Evolutionary conservation across 345 rosid genomes (phyloP).

Genomic region (Raphanus raphanistrum): DNA sequence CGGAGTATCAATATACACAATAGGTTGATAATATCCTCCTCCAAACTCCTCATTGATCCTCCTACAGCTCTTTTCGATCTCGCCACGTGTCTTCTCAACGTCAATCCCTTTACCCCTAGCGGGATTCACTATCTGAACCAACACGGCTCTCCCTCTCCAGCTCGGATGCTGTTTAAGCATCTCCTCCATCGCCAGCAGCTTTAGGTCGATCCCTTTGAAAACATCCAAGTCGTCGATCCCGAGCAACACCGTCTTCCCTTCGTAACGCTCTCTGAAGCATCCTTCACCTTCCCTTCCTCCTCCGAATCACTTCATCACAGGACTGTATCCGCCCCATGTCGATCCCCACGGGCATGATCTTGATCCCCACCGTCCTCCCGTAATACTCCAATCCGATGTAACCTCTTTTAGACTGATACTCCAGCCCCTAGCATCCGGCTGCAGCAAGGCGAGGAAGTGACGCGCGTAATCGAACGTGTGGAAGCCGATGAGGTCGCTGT

Average conservation of each 20-base stretch:
- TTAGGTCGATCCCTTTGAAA: not conserved
- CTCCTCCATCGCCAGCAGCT: not conserved
- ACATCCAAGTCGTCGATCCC: not conserved
- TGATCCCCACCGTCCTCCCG: not conserved
- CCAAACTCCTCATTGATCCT: not conserved
- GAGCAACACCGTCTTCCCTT: not conserved
- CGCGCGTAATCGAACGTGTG: not conserved
- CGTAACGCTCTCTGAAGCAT: not conserved
- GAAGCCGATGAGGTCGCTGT: not conserved
- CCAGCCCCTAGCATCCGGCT: not conserved
- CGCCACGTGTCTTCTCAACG: not conserved
- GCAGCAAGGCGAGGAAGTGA: not conserved
- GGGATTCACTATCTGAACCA: not conserved
- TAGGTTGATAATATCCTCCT: not conserved
- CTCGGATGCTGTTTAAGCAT: not conserved
- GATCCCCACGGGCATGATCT: not conserved
- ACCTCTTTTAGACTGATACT: not conserved
- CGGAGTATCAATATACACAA: not conserved
- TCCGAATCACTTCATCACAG: not conserved
- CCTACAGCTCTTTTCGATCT: not conserved
- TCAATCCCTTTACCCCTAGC: not conserved
- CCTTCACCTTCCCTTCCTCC: not conserved
- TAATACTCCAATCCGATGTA: not conserved
- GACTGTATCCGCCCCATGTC: not conserved
- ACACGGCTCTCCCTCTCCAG: not conserved